Evolutionary conservation across 805 yeast species (phyloP), one percentile per base, ranked within the genome.

Genomic region (Saccharomycopsis guyanensis): DNA sequence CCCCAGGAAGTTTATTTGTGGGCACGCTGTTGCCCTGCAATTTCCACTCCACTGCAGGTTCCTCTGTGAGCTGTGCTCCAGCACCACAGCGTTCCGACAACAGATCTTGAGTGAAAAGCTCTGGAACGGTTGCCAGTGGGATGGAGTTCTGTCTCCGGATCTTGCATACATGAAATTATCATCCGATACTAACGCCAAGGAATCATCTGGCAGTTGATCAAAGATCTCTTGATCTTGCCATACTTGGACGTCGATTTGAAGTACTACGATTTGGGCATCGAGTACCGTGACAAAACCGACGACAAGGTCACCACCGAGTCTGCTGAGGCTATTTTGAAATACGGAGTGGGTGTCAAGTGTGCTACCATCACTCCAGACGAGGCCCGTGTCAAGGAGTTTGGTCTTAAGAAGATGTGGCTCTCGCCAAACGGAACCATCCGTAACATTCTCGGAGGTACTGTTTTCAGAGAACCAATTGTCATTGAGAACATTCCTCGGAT

Each of bases 331-430:
- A 83, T 80, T 55, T 72, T 73, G 59, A 60, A 83, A 62, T 79
- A 78, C 55, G 89, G 88, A 52, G 91, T 84, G 20, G 91, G 88
- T 59, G 72, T 84, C 56, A 84, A 84, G 63, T 84, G 91, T 72
- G 91, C 93, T 42, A 84, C 91, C 15, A 84, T 84, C 56, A 84
- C 91, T 1, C 93, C 91, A 2, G 91, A 84, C 62, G 91, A 84
- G 62, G 78, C 75, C 22, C 72, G 93, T 63, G 91, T 84, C 39
- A 69, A 78, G 59, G 93, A 84, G 64, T 84, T 82, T 56, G 66
- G 69, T 40, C 70, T 84, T 62, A 80, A 80, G 59, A 76, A 84
- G 59, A 84, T 84, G 93, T 84, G 91, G 89, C 71, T 78, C 43
- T 83, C 91, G 18, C 93, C 93, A 54, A 84, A 84, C 60, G 93